Percentiles rank a stretch among this genome's conserved stretches.
These are phyloP conservation scores for Chamaecyparis obtusa DNA, from an alignment of 75 land plant species.

Conservation along the genomic window DNA sequence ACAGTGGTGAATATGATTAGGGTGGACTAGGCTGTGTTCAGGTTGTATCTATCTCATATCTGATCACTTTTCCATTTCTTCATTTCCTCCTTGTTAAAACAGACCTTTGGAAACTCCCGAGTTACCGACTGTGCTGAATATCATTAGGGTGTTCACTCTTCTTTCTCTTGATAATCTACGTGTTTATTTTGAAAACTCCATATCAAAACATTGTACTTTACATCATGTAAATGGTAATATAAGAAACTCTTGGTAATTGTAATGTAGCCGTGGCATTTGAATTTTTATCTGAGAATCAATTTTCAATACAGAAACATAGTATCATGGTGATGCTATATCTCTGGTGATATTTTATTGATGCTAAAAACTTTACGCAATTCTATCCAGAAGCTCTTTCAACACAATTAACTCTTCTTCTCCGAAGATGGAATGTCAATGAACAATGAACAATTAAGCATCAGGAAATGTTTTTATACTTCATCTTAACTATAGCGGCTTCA, in stretches of 20 bases:
- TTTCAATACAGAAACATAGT: neutral
- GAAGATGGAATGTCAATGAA: neutral
- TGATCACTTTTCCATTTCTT: neutral
- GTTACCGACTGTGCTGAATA: neutral
- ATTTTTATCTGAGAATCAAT: no score
- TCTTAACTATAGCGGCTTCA: neutral
- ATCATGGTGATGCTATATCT: neutral
- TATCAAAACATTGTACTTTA: neutral
- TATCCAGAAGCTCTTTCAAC: no score
- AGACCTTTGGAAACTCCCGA: neutral
- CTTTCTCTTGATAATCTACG: neutral
- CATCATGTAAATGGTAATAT: neutral
- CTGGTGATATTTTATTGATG: neutral
- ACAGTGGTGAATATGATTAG: neutral
- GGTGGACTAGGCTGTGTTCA: neutral
- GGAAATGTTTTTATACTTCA: neutral
- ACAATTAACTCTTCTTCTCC: neutral
- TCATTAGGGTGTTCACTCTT: neutral
- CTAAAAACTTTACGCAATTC: no score
- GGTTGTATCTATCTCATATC: neutral
- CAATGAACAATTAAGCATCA: no score
- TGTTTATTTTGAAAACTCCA: neutral
- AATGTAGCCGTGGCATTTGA: neutral
- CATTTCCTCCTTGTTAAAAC: neutral
- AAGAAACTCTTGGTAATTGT: neutral